Conservation (phyloP, 2,329 filamentous ascomycete species). For the Penicillium sp. region DNA sequence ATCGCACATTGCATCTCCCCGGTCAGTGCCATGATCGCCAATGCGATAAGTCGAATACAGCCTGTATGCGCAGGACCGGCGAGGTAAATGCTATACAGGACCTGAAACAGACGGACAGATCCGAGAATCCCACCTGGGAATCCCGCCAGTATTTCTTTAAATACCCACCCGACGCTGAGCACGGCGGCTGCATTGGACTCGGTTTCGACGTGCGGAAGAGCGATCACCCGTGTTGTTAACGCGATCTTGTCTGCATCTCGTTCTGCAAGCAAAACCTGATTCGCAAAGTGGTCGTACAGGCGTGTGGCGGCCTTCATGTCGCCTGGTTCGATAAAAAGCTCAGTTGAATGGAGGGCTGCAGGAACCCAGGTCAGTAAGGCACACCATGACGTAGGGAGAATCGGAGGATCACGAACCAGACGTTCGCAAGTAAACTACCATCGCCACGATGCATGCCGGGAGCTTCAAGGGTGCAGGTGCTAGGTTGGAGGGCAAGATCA, state of each 20-base stretch:
- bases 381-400: slow-evolving; percentile 3
- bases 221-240: slow-evolving; percentile 34
- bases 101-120: slow-evolving; percentile 34
- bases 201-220: slow-evolving; percentile 30
- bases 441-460: slow-evolving; percentile 47
- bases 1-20: slow-evolving; percentile 41
- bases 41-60: slow-evolving; percentile 35
- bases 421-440: slow-evolving; percentile 36
- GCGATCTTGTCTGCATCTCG: slow-evolving; percentile 35
- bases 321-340: slow-evolving; percentile 38
- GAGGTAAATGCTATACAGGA: slow-evolving; percentile 32
- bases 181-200: slow-evolving; percentile 22
- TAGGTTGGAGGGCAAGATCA: slow-evolving; percentile 39
- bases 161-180: slow-evolving; percentile 36
- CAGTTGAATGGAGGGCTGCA: slow-evolving; percentile 26
- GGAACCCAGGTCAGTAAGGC: slow-evolving; percentile 11
- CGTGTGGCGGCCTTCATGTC: slow-evolving; percentile 34
- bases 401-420: slow-evolving; percentile 11
- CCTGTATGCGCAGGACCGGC: slow-evolving; percentile 20
- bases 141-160: slow-evolving; percentile 38
- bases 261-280: slow-evolving; percentile 39
- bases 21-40: slow-evolving; percentile 40
- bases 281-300: slow-evolving; percentile 44
- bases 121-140: slow-evolving; percentile 43
- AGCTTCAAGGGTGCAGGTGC: slow-evolving; percentile 40